Base-by-base conservation (phyloP, 2,329 filamentous ascomycete genomes). In the Hyphodiscus sp. region DNA sequence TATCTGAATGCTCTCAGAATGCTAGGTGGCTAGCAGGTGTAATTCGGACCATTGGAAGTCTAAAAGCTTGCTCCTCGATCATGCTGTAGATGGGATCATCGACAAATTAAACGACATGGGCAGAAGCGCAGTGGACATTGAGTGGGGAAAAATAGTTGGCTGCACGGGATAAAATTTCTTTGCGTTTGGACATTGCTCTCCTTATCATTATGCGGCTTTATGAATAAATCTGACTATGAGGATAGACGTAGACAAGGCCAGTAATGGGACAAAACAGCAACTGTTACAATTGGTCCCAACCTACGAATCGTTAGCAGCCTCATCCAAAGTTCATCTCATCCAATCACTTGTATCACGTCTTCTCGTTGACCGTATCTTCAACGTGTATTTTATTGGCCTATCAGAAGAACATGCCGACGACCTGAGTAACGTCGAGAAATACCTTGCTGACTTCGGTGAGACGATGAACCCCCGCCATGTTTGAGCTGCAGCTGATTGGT, bases 311-410 rank as follows among this genome's bases (percentile, higher is more conserved):
- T 73, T 85, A 49, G 74, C 76, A 10, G 66, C 73, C 30, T 70
- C 75, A 6, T 75, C 78, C 43, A 86, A 83, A 67, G 72, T 86
- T 41, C 77, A 83, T 52, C 70, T 86, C 20, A 71, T 86, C 48
- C 84, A 87, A 68, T 82, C 81, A 11, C 70, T 83, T 4, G 77
- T 85, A 8, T 81, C 82, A 4, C 73, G 71, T 51, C 71, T 85
- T 42, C 65, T 88, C 45, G 78, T 86, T 45, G 79, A 85, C 42
- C 75, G 72, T 52, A 70, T 88, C 43, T 87, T 88, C 62, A 70
- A 76, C 38, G 70, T 76, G 44, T 85, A 86, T 65, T 85, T 85
- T 62, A 78, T 83, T 20, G 85, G 85, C 0, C 68, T 87, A 11
- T 73, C 80, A 0, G 69, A 71, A 16, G 76, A 81, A n/a, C 75